phyloP scores from a whole-genome alignment of 257 asterid genomes.

The Phtheirospermum japonicum region DNA sequence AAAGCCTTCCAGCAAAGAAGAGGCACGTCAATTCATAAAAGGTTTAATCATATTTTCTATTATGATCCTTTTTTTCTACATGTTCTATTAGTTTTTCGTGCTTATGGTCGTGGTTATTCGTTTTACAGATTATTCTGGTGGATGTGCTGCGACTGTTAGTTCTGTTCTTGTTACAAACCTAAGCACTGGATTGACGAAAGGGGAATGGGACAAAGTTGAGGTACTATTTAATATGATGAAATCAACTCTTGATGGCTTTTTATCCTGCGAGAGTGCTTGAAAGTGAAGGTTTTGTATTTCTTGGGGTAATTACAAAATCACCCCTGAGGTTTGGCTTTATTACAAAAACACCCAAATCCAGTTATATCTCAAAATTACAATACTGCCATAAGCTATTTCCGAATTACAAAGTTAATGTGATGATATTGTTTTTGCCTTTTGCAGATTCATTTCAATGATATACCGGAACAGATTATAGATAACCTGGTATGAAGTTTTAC shows the following conservation, averaged over 20 bases:
- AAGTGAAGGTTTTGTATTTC: too few species aligned
- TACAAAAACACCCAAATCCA: background rate
- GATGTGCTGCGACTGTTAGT: constrained; percentile 72
- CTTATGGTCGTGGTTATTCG: constrained; percentile 24
- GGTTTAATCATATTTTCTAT: constrained; percentile 40
- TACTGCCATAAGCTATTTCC: too few species aligned
- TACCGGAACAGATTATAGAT: constrained; percentile 72
- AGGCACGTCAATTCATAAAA: constrained; percentile 79
- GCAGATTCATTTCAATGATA: constrained; percentile 87
- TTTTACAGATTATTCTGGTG: constrained; percentile 69
- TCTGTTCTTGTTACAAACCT: constrained; percentile 89
- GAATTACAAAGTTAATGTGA: background rate
- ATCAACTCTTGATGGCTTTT: constrained; percentile 9
- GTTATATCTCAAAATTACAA: background rate
- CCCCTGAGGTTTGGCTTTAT: background rate
- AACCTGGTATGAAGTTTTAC: constrained; percentile 51
- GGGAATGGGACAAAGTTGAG: constrained; percentile 94
- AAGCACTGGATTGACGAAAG: constrained; percentile 61
- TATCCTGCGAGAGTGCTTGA: background rate
- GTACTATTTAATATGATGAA: constrained; percentile 34
- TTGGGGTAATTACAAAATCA: background rate
- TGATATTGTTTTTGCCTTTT: background rate
- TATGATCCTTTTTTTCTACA: constrained; percentile 11
- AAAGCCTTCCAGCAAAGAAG: constrained; percentile 86
- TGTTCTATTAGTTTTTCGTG: constrained; percentile 2